phyloP scores from a whole-genome alignment of 441 rosid genomes.

The Heliophila coronopifolia region DNA sequence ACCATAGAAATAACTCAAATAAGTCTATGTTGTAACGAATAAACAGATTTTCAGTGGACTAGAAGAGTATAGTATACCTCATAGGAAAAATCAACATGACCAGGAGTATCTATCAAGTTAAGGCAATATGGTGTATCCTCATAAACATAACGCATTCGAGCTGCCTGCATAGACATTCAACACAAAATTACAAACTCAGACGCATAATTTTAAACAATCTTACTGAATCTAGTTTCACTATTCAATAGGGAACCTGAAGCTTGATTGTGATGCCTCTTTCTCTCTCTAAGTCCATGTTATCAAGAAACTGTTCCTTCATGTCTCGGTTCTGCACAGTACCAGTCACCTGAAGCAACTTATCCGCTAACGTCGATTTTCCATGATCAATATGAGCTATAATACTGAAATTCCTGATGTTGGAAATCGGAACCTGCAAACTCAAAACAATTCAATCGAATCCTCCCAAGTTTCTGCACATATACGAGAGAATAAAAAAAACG shows the following conservation, averaged over 20 bases:
- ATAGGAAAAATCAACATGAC: slow-evolving; percentile 94
- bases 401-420: slow-evolving; percentile 72
- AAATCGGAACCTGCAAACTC: slow-evolving; percentile 53
- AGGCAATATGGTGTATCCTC: slow-evolving; percentile 65
- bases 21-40: neutral
- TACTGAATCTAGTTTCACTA: too few relatives aligned
- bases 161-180: slow-evolving; percentile 50
- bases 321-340: slow-evolving; percentile 92
- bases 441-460: neutral
- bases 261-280: slow-evolving; percentile 97
- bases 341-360: slow-evolving; percentile 85
- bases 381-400: slow-evolving; percentile 97
- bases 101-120: slow-evolving; percentile 93
- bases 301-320: slow-evolving; percentile 96
- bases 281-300: slow-evolving; percentile 96
- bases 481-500: neutral
- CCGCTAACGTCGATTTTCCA: slow-evolving; percentile 93
- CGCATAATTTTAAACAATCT: neutral
- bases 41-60: neutral
- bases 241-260: too few relatives aligned
- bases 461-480: neutral
- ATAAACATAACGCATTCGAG: slow-evolving; percentile 85
- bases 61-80: slow-evolving; percentile 49
- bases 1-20: neutral
- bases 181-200: slow-evolving; percentile 12